Evolutionary conservation across 2,329 filamentous ascomycete species (phyloP).

Genomic region (Rugonectria rugulosa): DNA sequence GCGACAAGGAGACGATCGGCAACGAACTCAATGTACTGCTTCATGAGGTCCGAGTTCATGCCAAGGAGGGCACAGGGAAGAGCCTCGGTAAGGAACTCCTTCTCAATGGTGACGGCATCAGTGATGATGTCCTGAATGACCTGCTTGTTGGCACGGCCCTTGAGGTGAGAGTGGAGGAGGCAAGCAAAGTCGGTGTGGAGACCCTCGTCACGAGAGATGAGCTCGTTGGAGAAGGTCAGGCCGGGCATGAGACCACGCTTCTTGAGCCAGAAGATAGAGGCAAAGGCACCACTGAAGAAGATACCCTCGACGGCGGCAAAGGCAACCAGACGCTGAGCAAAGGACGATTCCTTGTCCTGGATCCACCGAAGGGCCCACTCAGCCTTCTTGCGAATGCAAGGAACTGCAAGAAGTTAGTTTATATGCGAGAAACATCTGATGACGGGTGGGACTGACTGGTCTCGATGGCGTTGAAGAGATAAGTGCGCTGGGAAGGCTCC

Average conservation of each 20-base stretch:
- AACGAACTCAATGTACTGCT: slow-evolving; percentile 99
- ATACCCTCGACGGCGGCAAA: slow-evolving; percentile 99
- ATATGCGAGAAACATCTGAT: slow-evolving; percentile 7
- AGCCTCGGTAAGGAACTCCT: slow-evolving; percentile 97
- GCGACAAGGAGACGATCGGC: slow-evolving; percentile 93
- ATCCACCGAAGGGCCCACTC: slow-evolving; percentile 98
- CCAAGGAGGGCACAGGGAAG: slow-evolving; percentile 91
- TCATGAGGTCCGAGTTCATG: slow-evolving; percentile 98
- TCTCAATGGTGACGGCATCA: slow-evolving; percentile 92
- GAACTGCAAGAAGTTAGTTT: slow-evolving; percentile 62
- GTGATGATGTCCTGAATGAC: slow-evolving; percentile 87
- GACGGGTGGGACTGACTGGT: slow-evolving; percentile 71
- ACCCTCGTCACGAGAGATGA: slow-evolving; percentile 99
- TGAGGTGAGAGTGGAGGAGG: slow-evolving; percentile 95
- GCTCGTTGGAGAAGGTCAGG: slow-evolving; percentile 98
- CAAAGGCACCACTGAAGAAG: slow-evolving; percentile 99
- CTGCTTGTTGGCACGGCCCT: slow-evolving; percentile 85
- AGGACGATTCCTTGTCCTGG: slow-evolving; percentile 89
- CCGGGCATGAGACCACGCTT: slow-evolving; percentile 99
- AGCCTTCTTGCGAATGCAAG: slow-evolving; percentile 97
- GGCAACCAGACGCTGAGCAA: slow-evolving; percentile 92
- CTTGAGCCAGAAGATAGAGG: slow-evolving; percentile 99
- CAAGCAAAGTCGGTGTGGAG: slow-evolving; percentile 99
- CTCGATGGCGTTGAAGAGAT: slow-evolving; percentile 98
- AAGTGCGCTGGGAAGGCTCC: slow-evolving; percentile 90